Percentiles rank a stretch among this genome's conserved stretches.
Conservation (phyloP, 148 eudicot species). For the Rhododendron vialii region DNA sequence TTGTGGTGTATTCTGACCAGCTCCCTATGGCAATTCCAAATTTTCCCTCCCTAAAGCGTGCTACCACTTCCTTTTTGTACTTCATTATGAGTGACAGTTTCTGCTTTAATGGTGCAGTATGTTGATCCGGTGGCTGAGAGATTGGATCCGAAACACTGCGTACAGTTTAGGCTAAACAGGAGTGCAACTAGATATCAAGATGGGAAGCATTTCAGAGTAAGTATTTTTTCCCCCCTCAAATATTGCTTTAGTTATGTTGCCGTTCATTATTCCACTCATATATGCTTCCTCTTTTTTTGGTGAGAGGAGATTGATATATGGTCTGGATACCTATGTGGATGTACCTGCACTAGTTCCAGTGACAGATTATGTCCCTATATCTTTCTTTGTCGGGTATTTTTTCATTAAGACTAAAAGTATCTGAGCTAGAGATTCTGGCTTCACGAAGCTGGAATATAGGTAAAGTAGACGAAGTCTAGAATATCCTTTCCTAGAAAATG, state of each 20-base stretch:
- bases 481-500: neutral
- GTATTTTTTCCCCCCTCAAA: neutral
- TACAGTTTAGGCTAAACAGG: slow-evolving; percentile 63
- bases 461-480: neutral
- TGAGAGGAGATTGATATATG: neutral
- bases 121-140: slow-evolving; percentile 84
- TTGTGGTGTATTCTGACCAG: slow-evolving; percentile 81
- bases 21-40: slow-evolving; percentile 51
- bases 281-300: neutral
- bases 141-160: slow-evolving; percentile 59
- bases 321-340: neutral
- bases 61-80: neutral
- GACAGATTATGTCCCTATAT: neutral
- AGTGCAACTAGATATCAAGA: slow-evolving; percentile 76
- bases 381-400: neutral
- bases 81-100: neutral
- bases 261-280: neutral
- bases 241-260: neutral
- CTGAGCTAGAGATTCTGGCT: neutral
- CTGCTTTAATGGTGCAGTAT: slow-evolving; percentile 48
- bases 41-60: neutral
- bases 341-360: neutral
- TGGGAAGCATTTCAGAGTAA: slow-evolving; percentile 89
- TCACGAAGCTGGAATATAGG: neutral
- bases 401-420: neutral